Base-by-base conservation (phyloP, 208 protist species). In the Leishmania tarentolae region DNA sequence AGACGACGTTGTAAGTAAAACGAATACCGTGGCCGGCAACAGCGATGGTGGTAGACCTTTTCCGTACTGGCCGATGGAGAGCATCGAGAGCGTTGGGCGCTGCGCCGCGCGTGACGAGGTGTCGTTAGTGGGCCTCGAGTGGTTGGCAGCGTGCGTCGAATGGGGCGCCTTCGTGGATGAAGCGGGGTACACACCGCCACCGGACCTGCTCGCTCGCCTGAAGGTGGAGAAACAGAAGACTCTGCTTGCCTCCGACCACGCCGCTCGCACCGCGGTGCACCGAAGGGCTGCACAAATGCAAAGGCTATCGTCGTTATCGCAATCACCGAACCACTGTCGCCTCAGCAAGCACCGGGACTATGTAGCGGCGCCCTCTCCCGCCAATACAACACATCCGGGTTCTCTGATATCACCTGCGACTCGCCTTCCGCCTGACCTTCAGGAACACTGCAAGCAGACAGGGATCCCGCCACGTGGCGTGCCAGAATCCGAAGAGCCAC, bases 141-240 rank as follows among this genome's bases (percentile, higher is more conserved):
- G 91, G 90, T 77, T 96, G 15, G 86, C 83, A 5, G 82, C 76
- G 6, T 92, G 90, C 71, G 80, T 88, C 21, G 75, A 82, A 50
- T 96, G 91, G 90, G 93, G 93, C 46, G 75, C 86, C 1, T 96
- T 96, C 79, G 79, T 96, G 1, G 90, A 93, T 65, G 93, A 96
- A 59, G 11, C 82, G 9, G 66, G 3, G 37, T 74, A 75, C 37
- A 37, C 46, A 13, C 56, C 78, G 17, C 78, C 79, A 7, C 5
- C 40, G 28, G 78, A 86, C 21, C 28, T 86, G 2, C 65, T 75
- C 13, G 44, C 63, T 19, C 50, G 68, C 44, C 37, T 76, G 42
- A 24, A 81, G 37, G 65, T 15, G 2, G 53, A 68, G 52, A 76
- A 56, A 28, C 78, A 83, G 28, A 21, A 65, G 56, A 57, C 56